Base-by-base conservation (phyloP, 202 grass and related monocot genomes). In the Hordeum pubiflorum region DNA sequence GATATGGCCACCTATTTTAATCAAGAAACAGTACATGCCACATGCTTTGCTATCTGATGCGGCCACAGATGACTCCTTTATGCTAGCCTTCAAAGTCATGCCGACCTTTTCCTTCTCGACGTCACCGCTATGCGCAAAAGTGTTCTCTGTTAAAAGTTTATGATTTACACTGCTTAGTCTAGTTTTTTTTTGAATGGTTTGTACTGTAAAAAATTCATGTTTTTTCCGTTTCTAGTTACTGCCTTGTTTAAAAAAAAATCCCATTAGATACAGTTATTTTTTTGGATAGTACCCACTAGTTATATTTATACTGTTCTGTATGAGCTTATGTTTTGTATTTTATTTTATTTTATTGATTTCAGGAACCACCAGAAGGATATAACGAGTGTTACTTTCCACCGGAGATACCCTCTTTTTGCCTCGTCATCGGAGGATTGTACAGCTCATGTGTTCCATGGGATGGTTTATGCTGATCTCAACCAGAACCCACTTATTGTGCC, bases 401-500 rank as follows among this genome's bases (percentile, higher is more conserved):
- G 80, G 18, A 89, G 79, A 67, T 95, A 98, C 82, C 96, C 92
- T 85, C 96, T 98, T 76, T 95, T 98, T 81, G 92, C 92, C 31
- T 98, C 92, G 41, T 81, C 83, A 9, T 98, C 96, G 0, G 92
- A 93, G 63, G 96, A 98, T 82, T 95, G 92, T 82, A 95, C 89
- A 15, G 78, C 92, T 3, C 93, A 98, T 78, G 89, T 98, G 15
- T 98, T 93, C 88, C 95, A 98, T 86, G 91, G 92, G 64, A 98
- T 90, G 86, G 92, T 95, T 36, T 98, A 95, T 81, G 93, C 96
- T 38, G 92, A 98, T 90, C 86, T 98, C 48, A 95, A 98, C 79
- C 92, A 98, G 71, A 91, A 98, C 79, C 96, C 96, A 77, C 92
- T 98, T 79, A 95, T 98, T 63, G 96, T 98, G 64, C 96, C 96